A percentile compares a stretch with the other conserved stretches of the same genome.
Conservation (phyloP, 441 rosid species). For the Brassica balearica region DNA sequence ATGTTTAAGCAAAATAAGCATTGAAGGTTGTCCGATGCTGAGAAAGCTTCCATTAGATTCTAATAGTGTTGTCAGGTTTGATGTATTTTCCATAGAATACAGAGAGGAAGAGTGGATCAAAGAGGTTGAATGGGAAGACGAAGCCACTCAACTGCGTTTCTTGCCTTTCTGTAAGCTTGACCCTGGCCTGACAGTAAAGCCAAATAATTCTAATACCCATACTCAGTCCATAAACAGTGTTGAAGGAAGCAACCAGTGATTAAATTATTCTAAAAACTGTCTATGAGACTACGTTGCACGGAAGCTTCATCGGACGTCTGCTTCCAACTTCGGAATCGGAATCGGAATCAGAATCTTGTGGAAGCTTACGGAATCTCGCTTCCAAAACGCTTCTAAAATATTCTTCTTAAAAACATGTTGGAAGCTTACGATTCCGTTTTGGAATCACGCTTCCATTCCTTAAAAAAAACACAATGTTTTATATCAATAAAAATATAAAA, state of each 20-base stretch:
- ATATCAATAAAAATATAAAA: no score
- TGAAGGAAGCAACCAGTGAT: background rate
- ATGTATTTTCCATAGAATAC: background rate
- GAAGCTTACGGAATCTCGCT: no score
- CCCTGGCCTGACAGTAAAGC: background rate
- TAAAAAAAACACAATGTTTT: no score
- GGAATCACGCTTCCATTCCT: no score
- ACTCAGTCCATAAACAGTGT: background rate
- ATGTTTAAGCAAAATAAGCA: background rate
- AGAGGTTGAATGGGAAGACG: conserved; percentile 3
- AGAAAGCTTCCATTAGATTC: background rate
- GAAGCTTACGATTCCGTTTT: no score
- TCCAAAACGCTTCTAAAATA: no score
- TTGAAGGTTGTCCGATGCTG: background rate
- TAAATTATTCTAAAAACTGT: no score
- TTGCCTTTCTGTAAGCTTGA: background rate
- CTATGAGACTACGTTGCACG: no score
- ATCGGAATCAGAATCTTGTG: no score
- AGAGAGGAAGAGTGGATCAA: background rate
- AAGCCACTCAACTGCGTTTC: background rate
- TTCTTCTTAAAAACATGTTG: no score
- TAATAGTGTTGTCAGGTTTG: background rate
- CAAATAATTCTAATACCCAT: background rate
- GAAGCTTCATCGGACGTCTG: no score
- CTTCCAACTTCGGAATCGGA: no score